A percentile compares a stretch with the other conserved stretches of the same genome.
Evolutionary conservation across 1,284 basidiomycete species (phyloP).

Genomic region (Peniophora sp.): DNA sequence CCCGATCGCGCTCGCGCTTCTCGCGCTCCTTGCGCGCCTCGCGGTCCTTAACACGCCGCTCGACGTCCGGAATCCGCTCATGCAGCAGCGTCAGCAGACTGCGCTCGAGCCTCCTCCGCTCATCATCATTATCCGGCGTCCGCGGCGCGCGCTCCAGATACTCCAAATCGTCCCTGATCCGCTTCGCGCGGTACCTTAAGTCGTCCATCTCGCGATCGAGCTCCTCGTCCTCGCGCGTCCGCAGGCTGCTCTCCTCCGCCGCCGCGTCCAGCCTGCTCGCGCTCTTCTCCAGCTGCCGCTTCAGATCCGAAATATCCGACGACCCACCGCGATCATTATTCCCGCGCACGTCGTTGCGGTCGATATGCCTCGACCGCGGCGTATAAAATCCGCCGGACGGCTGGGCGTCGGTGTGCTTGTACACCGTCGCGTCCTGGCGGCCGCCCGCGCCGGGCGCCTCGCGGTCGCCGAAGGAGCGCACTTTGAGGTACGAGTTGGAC

Average conservation of each 20-base stretch:
- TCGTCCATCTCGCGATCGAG: conserved; percentile 89
- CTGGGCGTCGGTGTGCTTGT: conserved; percentile 74
- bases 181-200: conserved; percentile 77
- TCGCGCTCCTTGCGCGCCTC: conserved; percentile 75
- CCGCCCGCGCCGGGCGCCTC: conserved; percentile 46
- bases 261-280: conserved; percentile 77
- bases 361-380: conserved; percentile 82
- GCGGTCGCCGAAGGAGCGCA: conserved; percentile 62
- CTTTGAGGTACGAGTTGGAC: conserved; percentile 50
- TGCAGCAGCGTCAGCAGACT: conserved; percentile 86
- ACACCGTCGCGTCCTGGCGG: conserved; percentile 86
- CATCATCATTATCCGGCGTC: conserved; percentile 74
- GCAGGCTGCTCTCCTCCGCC: conserved; percentile 49
- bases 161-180: conserved; percentile 91
- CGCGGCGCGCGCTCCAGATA: conserved; percentile 79
- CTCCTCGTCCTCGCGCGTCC: conserved; percentile 77
- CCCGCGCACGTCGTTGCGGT: conserved; percentile 78
- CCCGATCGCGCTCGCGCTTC: conserved; percentile 70
- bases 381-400: conserved; percentile 69
- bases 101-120: conserved; percentile 82
- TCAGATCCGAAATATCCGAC: conserved; percentile 80
- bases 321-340: conserved; percentile 63
- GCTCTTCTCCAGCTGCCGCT: conserved; percentile 78
- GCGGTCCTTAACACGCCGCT: conserved; percentile 76
- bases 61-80: conserved; percentile 87